Base-by-base conservation (phyloP, 257 asterid genomes). In the Solanum pennellii region DNA sequence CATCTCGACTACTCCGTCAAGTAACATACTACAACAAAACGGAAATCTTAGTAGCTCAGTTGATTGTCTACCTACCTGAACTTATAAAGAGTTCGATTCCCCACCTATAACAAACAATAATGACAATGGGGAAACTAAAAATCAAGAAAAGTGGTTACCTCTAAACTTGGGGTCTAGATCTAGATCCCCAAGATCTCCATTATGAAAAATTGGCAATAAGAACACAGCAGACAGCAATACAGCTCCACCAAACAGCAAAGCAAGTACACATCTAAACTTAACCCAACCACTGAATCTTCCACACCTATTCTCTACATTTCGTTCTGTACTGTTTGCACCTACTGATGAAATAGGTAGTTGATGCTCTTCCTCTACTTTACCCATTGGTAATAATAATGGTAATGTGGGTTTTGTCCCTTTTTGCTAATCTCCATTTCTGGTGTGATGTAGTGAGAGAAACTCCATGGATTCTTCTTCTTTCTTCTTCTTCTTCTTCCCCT, bases 151-250 rank as follows among this genome's bases (percentile, higher is more conserved):
- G 18, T 31, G 49, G 27, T 60, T 60, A 91, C 93, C 93, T 87
- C 88, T 85, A 88, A 88, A 91, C 86, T 90, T 80, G 66, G 89
- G 93, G 37, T 93, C 94, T 90, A 95, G 98, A 93, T 94, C 98
- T 93, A 89, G 95, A 94, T 91, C 95, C 91, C 88, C 89, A 25
- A 65, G 92, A 91, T 91, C 91, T 86, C 96, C 91, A 86, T 31
- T 83, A 62, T 75, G 94, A 87, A 94, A 93, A 89, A 93, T 84
- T 68, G 98, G 99, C 91, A 95, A 90, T 95, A 92, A 93, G 88
- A 94, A 96, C 52, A 94, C 56, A 90, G 97, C 96, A 88, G 98
- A 93, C 33, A 94, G 88, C 47, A 94, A 87, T 86, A 94, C 98
- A 42, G 92, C 99, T 71, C 91, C 88, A 74, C 98, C 94, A 86